Base-by-base conservation (phyloP, 768 basidiomycete genomes). In the Termitomyces sp. region DNA sequence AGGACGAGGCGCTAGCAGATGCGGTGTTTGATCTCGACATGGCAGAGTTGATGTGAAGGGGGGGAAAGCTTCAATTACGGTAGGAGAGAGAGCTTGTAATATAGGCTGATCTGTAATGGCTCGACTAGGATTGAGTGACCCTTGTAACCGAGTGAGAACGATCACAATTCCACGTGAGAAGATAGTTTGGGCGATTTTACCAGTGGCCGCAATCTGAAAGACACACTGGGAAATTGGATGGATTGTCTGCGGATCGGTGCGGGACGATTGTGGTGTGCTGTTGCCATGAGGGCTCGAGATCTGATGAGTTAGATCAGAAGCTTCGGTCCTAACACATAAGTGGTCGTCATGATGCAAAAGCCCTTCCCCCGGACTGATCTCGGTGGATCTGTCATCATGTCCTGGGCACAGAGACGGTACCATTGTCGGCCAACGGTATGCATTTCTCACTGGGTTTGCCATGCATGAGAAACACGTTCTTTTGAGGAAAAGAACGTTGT, bases 181-280 rank as follows among this genome's bases (percentile, higher is more conserved):
- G 44, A 24, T 52, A 44, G 32, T 53, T 66, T 66, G 63, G 66
- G 65, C 58, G 62, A 65, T 68, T 67, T 60, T 60, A 63, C 30
- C 56, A 62, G 52, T 56, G 45, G 59, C 60, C 63, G 60, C 52
- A 65, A 63, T 63, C 65, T 66, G 65, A 60, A 66, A 68, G 58
- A 63, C 60, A 62, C 63, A 62, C 65, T 40, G 53, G 44, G 65
- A 67, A 65, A 58, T 54, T 53, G 55, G 59, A 61, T 71, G 68
- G 70, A 64, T 66, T 71, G 72, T 72, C 67, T 72, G 73, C 74
- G 74, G 74, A 74, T 74, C 73, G 70, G 54, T 66, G 63, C 61
- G 60, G 62, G 67, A 72, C 59, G 59, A 61, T 54, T 52, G 52
- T 38, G 51, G 57, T 61, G 65, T 56, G 66, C 65, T 68, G 69